A percentile compares a stretch with the other conserved stretches of the same genome.
Evolutionary conservation across 768 basidiomycete species (phyloP).

Genomic region (Trametes cingulata): DNA sequence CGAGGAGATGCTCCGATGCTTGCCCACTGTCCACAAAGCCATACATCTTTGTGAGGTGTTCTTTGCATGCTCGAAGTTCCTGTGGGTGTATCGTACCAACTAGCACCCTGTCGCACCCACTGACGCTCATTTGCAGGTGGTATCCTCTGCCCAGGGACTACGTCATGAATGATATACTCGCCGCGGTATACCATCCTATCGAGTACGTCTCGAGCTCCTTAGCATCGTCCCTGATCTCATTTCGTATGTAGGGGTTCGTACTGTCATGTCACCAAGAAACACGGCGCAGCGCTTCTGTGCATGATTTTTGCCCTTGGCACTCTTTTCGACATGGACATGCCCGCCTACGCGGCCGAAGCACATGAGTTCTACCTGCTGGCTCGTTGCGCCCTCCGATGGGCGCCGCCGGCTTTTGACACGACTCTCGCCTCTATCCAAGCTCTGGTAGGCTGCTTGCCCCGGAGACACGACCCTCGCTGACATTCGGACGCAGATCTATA

Average conservation of each 20-base stretch:
- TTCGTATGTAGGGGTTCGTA: conserved; percentile 16
- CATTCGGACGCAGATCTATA: conserved; percentile 40
- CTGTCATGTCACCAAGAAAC: conserved; percentile 39
- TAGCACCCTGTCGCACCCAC: neutral
- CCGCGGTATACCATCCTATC: conserved; percentile 51
- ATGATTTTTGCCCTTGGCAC: conserved; percentile 64
- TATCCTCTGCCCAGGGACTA: conserved; percentile 53
- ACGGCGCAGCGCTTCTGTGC: conserved; percentile 63
- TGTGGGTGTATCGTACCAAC: conserved; percentile 42
- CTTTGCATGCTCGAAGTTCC: conserved; percentile 57
- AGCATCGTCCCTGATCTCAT: neutral
- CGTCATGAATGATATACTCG: conserved; percentile 56
- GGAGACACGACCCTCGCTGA: conserved; percentile 24
- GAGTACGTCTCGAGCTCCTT: conserved; percentile 35
- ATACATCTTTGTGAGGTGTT: conserved; percentile 63
- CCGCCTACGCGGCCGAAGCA: conserved; percentile 53
- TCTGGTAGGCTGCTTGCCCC: conserved; percentile 42
- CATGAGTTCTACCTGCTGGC: conserved; percentile 65
- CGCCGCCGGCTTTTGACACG: conserved; percentile 47
- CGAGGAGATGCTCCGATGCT: conserved; percentile 40
- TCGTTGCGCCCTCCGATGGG: conserved; percentile 51
- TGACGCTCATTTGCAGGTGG: conserved; percentile 43
- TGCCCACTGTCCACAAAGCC: conserved; percentile 61
- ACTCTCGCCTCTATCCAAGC: conserved; percentile 57
- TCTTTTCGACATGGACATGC: conserved; percentile 54